Base-by-base conservation (phyloP, 2,329 filamentous ascomycete species). In the Scytalidium sp. region DNA sequence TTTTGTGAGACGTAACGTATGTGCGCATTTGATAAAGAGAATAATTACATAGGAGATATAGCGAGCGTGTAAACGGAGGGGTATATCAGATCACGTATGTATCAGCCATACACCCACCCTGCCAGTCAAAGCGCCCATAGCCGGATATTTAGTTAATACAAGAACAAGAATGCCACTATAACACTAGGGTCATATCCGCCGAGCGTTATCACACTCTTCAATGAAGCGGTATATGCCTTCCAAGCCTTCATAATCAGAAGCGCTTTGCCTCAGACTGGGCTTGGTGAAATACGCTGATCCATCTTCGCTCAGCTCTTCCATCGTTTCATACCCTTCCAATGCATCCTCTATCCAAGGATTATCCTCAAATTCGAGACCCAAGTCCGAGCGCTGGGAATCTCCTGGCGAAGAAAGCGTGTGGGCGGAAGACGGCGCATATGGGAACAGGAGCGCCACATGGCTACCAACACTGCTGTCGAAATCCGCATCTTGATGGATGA, bases 371-470 rank as follows among this genome's bases (percentile, higher is more conserved):
- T 63, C 60, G 43, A 75, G 73, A 54, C 36, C 68, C 54, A 45
- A 69, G 56, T 64, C 67, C 56, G 69, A 74, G 52, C 63, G 73
- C 58, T 67, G 74, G 61, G 73, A 67, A 60, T 43, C 70, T 46
- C 57, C 60, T 8, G 59, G 60, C 8, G 62, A 61, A 7, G 60
- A 61, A 11, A 62, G 41, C 3, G 48, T 32, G 52, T 63, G 23
- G 63, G 80, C 69, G 22, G 75, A 71, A 43, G 72, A 83, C 0
- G 92, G 88, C 1, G 92, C 92, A 61, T 90, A 96, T 1, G 93
- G 93, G 61, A 96, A 97, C 41, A 84, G 79, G 19, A 97, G 76
- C 4, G 90, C 90, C 56, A 94, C 79, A 2, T 87, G 77, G 1
- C 84, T 83, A 8, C 87, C 90, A 21, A 78, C 76, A 49, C 79